Evolutionary conservation across 2,329 filamentous ascomycete genomes (phyloP), one percentile per base, ranked within the genome.

Genomic region (Neopestalotiopsis sp.): DNA sequence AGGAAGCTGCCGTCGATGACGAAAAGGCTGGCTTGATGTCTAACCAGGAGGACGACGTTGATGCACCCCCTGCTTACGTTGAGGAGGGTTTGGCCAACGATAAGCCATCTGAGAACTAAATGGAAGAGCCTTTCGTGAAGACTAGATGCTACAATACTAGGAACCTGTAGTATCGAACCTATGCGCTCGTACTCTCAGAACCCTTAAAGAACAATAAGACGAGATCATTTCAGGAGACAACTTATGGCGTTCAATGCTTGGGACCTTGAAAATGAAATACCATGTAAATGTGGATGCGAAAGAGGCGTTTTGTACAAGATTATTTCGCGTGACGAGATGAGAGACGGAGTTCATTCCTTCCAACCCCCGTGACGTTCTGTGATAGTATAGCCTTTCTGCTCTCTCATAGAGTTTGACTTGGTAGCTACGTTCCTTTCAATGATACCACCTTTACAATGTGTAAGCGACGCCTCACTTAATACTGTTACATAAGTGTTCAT

Each of bases 1-100:
- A 74, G n/a, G 84, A 85, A 72, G 76, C 74, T 61, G 80, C 76
- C 45, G 74, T 70, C 14, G 79, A 79, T 1, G 84, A 86, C 28
- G 87, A 88, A 77, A 88, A 89, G 81, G 76, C 81, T 5, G 81
- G 82, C 34, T 78, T 89, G 67, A 84, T 89, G 80, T 79, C 78
- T 30, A 69, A 80, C 20, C 78, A 81, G 59, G 74, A 78, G 59
- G 74, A 80, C 63, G 79, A 79, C 28, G 65, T 71, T 6, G 77
- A 78, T 24, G 71, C 73, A 1, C 77, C 76, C 1, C 77, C 77
- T 4, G 74, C 74, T 45, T 79, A 78, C 45, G 67, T 73, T 3
- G 75, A 78, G 59, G 69, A 74, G n/a, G 73, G 72, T 38, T 14
- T 76, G 34, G 62, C 66, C 14, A 73, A 59, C 30, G 73, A 74